phyloP scores from a whole-genome alignment of 805 yeast genomes.

The Teunomyces stri region DNA sequence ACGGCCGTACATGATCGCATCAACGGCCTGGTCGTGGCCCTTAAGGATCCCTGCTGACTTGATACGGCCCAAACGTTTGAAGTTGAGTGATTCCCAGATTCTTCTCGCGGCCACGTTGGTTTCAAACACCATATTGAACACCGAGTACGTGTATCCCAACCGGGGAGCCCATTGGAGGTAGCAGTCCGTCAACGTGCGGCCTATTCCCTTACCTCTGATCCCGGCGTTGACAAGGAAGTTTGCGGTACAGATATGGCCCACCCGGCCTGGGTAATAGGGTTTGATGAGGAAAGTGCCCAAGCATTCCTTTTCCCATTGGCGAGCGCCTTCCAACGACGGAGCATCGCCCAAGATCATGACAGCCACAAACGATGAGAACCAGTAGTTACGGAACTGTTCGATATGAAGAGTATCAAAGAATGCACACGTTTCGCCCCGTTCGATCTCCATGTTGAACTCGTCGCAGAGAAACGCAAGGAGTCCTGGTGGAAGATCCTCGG shows the following conservation, averaged over 20 bases:
- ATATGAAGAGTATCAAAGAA: conserved; percentile 76
- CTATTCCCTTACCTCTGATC: conserved; percentile 88
- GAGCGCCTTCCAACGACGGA: conserved; percentile 43
- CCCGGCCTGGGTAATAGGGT: conserved; percentile 90
- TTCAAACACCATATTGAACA: conserved; percentile 85
- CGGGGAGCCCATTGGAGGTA: conserved; percentile 88
- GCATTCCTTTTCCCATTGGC: conserved; percentile 92
- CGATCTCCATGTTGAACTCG: conserved; percentile 91
- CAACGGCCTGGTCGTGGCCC: conserved; percentile 82
- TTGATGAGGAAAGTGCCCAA: conserved; percentile 82
- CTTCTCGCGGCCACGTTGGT: conserved; percentile 80
- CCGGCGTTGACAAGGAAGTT: conserved; percentile 89
- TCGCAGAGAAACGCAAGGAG: conserved; percentile 79
- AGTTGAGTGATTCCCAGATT: conserved; percentile 73
- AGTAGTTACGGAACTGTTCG: conserved; percentile 74
- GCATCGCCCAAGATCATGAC: conserved; percentile 76
- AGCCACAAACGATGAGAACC: conserved; percentile 88
- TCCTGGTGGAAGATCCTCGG: conserved; percentile 71
- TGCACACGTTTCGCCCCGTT: conserved; percentile 83
- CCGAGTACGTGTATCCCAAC: conserved; percentile 80
- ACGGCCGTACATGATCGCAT: conserved; percentile 80
- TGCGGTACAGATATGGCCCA: conserved; percentile 90
- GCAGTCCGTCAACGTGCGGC: conserved; percentile 78
- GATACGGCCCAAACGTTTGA: conserved; percentile 74
- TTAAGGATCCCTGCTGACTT: conserved; percentile 87